phyloP scores from a whole-genome alignment of 2,329 filamentous ascomycete genomes.

The Fusarium pseudograminearum region DNA sequence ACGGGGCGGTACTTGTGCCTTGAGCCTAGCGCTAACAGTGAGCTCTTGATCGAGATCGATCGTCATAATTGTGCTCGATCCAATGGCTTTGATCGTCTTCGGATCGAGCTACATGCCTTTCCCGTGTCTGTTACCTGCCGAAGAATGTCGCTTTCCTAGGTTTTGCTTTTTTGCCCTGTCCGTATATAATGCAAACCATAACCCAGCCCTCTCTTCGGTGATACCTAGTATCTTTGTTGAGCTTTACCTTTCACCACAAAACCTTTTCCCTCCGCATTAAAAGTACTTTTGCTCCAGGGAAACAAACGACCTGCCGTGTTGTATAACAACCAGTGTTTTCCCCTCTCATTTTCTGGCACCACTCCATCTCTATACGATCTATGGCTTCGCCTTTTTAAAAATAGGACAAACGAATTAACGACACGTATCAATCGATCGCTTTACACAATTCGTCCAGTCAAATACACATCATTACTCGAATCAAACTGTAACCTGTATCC shows the following conservation, averaged over 20 bases:
- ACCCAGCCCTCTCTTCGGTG: constrained; percentile 2
- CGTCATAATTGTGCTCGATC: constrained; percentile 47
- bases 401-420: background rate
- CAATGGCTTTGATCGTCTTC: constrained; percentile 40
- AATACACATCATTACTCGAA: background rate
- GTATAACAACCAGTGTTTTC: background rate
- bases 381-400: background rate
- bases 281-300: background rate
- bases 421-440: background rate
- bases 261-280: background rate
- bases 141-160: constrained; percentile 25
- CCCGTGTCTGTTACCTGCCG: constrained; percentile 15
- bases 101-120: constrained; percentile 41
- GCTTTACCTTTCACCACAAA: background rate
- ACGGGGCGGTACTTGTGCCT: constrained; percentile 42
- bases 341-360: background rate
- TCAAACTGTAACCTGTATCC: background rate
- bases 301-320: background rate
- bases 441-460: background rate
- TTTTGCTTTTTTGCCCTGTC: constrained; percentile 28
- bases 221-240: background rate
- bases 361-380: background rate
- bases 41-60: constrained; percentile 50
- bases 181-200: constrained; percentile 35
- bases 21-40: constrained; percentile 41